Base-by-base conservation (phyloP, 208 protist species). In the Trypanosoma boissoni region DNA sequence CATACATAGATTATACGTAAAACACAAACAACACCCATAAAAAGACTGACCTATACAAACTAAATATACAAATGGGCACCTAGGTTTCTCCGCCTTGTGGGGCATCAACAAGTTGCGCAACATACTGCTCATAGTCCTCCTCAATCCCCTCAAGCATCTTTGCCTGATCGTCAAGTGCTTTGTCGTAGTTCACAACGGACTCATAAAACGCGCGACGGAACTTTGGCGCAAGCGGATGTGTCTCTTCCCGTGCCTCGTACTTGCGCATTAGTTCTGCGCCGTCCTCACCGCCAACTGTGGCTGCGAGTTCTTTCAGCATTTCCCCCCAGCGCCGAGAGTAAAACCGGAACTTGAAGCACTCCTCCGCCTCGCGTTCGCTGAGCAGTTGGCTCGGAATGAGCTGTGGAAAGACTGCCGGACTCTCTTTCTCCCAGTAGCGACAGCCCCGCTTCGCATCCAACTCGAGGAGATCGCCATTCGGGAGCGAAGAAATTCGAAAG, bases 391-490 rank as follows among this genome's bases (percentile, higher is more conserved):
- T 88, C 2, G 77, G 74, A n/a, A 67, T 49, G 7, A 31, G 16
- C 34, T 21, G 34, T 2, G 9, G 7, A 12, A 0, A 16, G 14
- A 58, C 14, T 0, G 18, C 6, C 3, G 68, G 62, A 16, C 28
- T 36, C 45, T 50, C 36, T 1, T 49, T 12, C 20, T 78, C 32
- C 68, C 71, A 78, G 61, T 79, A 74, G 29, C 14, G 26, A 36
- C 44, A 31, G 8, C 79, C 72, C 2, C 49, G 54, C 2, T 69
- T 46, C 0, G 45, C 66, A 39, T 82, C 79, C 24, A 31, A 64
- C 50, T 79, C 74, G 4, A 66, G 65, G 9, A 82, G 34, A 41
- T 86, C 79, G n/a, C 79, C 74, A n/a, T 68, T 81, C 1, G 44
- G 39, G 37, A 76, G 67, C 42, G 74, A 79, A 1, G 52, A 46